Evolutionary conservation across 306 rosid species (phyloP).

Genomic region (Cicer pinnatifidum): DNA sequence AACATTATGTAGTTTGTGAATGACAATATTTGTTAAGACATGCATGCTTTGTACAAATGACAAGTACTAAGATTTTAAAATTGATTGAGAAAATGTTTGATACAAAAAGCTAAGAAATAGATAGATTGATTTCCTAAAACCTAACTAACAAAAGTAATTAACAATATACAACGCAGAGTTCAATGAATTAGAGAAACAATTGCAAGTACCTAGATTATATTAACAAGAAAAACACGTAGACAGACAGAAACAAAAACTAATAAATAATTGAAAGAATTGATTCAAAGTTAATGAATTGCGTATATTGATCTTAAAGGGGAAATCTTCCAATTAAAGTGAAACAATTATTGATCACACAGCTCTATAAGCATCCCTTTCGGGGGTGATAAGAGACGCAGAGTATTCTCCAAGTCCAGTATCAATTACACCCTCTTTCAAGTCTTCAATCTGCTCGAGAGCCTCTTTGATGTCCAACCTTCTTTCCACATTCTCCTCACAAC

Average conservation of each 20-base stretch:
- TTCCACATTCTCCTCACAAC: constrained; percentile 91
- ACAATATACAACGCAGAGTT: constrained; percentile 15
- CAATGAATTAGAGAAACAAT: constrained; percentile 28
- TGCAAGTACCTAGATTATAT: constrained; percentile 22
- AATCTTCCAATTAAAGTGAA: constrained; percentile 30
- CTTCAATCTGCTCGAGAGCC: constrained; percentile 63
- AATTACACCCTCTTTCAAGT: constrained; percentile 52
- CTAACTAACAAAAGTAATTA: constrained; percentile 44
- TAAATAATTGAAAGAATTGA: constrained; percentile 26
- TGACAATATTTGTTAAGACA: neutral
- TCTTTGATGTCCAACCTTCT: constrained; percentile 73
- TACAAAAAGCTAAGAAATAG: constrained; percentile 19
- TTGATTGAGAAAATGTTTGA: constrained; percentile 10
- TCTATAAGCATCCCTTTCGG: constrained; percentile 51
- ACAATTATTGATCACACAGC: constrained; percentile 46
- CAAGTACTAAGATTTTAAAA: constrained; percentile 13
- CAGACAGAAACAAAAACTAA: neutral
- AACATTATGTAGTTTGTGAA: too few species aligned
- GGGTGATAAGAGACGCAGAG: constrained; percentile 44
- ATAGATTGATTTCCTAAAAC: constrained; percentile 32
- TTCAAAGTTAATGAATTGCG: constrained; percentile 38
- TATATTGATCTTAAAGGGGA: constrained; percentile 40
- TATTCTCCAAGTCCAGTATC: constrained; percentile 38
- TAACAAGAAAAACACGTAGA: constrained; percentile 7
- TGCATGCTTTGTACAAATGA: constrained; percentile 11